Conservation (phyloP, 2,329 filamentous ascomycete genomes). For the Whalleya microplaca region DNA sequence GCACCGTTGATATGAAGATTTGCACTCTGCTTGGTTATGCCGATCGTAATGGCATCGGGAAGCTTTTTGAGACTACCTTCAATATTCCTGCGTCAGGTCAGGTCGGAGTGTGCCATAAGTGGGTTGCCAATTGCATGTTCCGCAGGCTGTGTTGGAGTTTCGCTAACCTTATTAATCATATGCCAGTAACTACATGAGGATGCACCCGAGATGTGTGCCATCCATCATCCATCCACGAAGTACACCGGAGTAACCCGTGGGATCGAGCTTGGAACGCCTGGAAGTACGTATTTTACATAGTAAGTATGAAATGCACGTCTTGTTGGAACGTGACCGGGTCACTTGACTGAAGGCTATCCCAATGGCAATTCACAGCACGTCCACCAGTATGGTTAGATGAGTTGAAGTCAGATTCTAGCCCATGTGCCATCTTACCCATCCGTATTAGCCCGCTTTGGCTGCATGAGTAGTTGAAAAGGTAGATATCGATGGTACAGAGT, state of each 20-base stretch:
- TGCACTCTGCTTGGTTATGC: slow-evolving; percentile 19
- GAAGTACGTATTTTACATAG: slow-evolving; percentile 13
- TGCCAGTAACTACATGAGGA: slow-evolving; percentile 6
- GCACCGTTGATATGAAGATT: slow-evolving; percentile 25
- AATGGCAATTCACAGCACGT: not conserved
- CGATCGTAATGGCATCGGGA: slow-evolving; percentile 22
- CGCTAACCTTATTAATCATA: slow-evolving; percentile 2
- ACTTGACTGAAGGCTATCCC: not conserved
- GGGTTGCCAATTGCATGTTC: slow-evolving; percentile 12
- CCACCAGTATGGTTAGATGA: not conserved
- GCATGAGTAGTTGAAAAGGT: not conserved
- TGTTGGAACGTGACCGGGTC: not conserved
- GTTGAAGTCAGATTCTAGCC: not conserved
- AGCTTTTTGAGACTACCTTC: slow-evolving; percentile 6
- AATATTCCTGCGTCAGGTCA: slow-evolving; percentile 7
- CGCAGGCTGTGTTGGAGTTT: slow-evolving; percentile 5
- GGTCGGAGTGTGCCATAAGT: slow-evolving; percentile 8
- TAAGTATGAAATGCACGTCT: not conserved
- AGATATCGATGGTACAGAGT: too few species aligned
- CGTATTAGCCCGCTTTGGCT: not conserved
- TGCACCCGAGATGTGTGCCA: slow-evolving; percentile 16
- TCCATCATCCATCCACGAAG: too few species aligned
- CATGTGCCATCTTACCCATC: not conserved
- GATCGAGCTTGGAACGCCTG: slow-evolving; percentile 2
- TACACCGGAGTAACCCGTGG: slow-evolving; percentile 12